Evolutionary conservation across 2,329 filamentous ascomycete species (phyloP).

Genomic region (Pseudogymnoascus sp.): DNA sequence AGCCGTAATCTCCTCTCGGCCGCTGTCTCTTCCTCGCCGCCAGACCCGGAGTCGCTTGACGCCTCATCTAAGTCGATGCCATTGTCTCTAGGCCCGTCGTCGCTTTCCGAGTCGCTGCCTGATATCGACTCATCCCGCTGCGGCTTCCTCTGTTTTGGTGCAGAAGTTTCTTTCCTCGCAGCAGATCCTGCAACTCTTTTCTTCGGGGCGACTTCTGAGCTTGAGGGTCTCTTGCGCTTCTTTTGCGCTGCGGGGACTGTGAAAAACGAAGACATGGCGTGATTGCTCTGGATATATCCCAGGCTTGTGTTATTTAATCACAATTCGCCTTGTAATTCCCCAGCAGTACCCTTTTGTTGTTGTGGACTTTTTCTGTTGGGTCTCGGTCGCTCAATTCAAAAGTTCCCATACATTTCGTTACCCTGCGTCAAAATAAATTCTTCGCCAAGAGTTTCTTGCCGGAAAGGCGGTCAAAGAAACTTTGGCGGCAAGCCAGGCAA

Average conservation of each 20-base stretch:
- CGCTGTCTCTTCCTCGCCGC: constrained; percentile 78
- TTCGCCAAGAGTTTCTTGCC: constrained; percentile 10
- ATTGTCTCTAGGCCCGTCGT: constrained; percentile 41
- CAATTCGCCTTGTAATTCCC: constrained; percentile 3
- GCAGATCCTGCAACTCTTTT: constrained; percentile 46
- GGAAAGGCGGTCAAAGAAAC: constrained; percentile 8
- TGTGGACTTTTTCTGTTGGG: background rate
- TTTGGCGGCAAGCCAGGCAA: constrained; percentile 5
- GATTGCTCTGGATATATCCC: constrained; percentile 5
- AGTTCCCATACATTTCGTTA: background rate
- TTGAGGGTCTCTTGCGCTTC: constrained; percentile 71
- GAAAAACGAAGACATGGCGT: constrained; percentile 87
- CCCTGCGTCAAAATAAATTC: constrained; percentile 11
- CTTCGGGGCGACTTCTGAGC: constrained; percentile 44
- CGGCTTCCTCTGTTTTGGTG: constrained; percentile 32
- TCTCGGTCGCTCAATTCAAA: background rate
- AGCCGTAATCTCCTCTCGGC: constrained; percentile 79
- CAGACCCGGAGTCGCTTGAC: constrained; percentile 45
- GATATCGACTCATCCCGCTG: constrained; percentile 65
- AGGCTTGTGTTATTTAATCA: background rate
- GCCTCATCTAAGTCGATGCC: constrained; percentile 38
- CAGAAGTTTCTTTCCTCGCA: constrained; percentile 35
- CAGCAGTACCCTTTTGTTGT: background rate
- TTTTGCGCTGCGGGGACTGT: constrained; percentile 77
- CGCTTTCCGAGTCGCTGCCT: constrained; percentile 68